These are phyloP conservation scores for Phytophthora fragariaefolia DNA, from an alignment of 352 stramenopile species.

Conservation along the genomic window DNA sequence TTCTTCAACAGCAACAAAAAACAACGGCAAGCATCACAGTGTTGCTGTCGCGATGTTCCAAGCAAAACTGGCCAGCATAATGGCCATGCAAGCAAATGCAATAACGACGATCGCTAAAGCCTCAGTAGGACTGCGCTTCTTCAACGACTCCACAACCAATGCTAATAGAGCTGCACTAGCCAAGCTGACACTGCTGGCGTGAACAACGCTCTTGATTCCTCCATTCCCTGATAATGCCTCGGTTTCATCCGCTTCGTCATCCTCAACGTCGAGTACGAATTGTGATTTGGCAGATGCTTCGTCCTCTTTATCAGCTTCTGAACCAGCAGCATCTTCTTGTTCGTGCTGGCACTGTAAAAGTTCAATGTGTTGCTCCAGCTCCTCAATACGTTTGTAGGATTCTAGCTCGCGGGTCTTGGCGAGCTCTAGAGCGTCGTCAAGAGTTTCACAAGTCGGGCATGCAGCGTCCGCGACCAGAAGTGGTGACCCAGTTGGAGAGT, in stretches of 20 bases:
- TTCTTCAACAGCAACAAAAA: conserved; percentile 19
- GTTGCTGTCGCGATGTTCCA: conserved; percentile 40
- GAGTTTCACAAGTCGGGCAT: conserved; percentile 38
- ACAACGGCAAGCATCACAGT: conserved; percentile 15
- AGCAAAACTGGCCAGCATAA: conserved; percentile 39
- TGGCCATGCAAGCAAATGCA: conserved; percentile 24
- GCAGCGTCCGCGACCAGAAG: conserved; percentile 27
- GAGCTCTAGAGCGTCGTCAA: conserved; percentile 42
- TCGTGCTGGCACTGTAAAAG: conserved; percentile 19
- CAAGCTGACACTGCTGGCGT: conserved; percentile 27
- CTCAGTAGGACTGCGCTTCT: conserved; percentile 34
- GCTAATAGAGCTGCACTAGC: conserved; percentile 37
- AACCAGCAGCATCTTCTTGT: conserved; percentile 15
- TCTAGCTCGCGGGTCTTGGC: conserved; percentile 35
- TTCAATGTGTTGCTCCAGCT: conserved; percentile 39
- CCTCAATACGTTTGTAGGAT: conserved; percentile 42
- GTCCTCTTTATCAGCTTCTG: conserved; percentile 4
- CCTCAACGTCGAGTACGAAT: conserved; percentile 29
- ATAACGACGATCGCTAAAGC: conserved; percentile 34
- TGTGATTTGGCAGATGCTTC: conserved; percentile 6
- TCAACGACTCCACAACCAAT: conserved; percentile 35
- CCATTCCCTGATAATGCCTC: conserved; percentile 19
- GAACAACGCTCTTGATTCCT: conserved; percentile 9
- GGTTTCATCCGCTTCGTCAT: conserved; percentile 36
- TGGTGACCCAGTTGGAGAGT: conserved; percentile 25